Conservation (phyloP, 2,329 filamentous ascomycete species). For the Diaporthe citriasiana region DNA sequence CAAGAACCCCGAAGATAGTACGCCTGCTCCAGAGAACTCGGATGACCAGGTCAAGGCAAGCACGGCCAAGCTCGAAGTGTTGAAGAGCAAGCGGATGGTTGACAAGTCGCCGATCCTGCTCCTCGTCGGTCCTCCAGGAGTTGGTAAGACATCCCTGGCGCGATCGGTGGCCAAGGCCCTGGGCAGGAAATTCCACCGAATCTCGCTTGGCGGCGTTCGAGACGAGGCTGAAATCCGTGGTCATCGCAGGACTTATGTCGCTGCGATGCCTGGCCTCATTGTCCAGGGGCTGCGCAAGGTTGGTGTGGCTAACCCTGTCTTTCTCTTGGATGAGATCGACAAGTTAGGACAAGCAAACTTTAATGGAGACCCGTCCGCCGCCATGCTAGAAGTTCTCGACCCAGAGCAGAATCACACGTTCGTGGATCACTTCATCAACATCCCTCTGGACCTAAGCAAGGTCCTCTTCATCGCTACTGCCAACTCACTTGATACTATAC, state of each 20-base stretch:
- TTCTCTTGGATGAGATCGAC: conserved; percentile 97
- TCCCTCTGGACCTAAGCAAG: conserved; percentile 95
- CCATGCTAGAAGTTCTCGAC: conserved; percentile 97
- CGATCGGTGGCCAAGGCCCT: conserved; percentile 93
- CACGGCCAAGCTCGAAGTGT: conserved; percentile 78
- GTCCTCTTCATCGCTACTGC: conserved; percentile 98
- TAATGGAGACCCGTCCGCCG: conserved; percentile 95
- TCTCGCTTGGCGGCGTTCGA: conserved; percentile 93
- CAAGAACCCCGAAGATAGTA: conserved; percentile 46
- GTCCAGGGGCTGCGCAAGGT: conserved; percentile 96
- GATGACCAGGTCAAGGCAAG: conserved; percentile 57
- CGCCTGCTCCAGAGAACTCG: conserved; percentile 8
- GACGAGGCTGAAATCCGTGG: conserved; percentile 98
- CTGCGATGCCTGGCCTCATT: conserved; percentile 97
- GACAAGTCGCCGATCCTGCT: conserved; percentile 98
- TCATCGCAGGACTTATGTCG: conserved; percentile 95
- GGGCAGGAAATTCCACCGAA: conserved; percentile 95
- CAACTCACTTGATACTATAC: conserved; percentile 94
- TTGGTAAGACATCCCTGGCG: conserved; percentile 95
- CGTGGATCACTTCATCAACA: conserved; percentile 95
- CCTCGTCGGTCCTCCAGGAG: conserved; percentile 91
- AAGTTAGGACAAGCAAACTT: conserved; percentile 93
- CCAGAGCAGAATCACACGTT: conserved; percentile 97
- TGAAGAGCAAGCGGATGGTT: conserved; percentile 86
- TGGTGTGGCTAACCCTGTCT: conserved; percentile 93